These are phyloP conservation scores for Cordyceps tenuipes DNA, from an alignment of 2,329 filamentous ascomycete species.

Conservation along the genomic window DNA sequence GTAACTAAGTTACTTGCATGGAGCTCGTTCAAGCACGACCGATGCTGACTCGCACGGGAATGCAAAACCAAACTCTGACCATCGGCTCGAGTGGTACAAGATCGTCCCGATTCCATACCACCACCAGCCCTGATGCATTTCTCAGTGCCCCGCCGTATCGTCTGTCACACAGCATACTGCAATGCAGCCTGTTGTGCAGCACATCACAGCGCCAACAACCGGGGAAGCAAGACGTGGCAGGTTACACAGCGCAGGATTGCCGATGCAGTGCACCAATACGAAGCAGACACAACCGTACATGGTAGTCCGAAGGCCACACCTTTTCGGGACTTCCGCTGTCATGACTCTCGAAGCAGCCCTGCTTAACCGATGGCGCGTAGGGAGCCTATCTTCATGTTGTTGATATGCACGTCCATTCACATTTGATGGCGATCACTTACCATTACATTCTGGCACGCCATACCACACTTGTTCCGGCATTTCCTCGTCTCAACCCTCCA, in stretches of 20 bases:
- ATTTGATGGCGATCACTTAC: slow-evolving; percentile 2
- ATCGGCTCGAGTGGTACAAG: neutral
- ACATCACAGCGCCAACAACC: too few species aligned
- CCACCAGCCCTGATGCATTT: neutral
- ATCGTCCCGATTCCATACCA: neutral
- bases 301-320: neutral
- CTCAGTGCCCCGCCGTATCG: neutral
- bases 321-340: neutral
- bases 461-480: neutral
- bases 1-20: neutral
- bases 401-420: neutral
- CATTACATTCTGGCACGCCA: neutral
- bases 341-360: neutral
- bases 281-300: neutral
- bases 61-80: neutral
- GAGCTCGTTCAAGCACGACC: neutral
- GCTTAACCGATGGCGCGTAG: neutral
- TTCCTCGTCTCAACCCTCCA: slow-evolving; percentile 7
- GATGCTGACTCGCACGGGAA: neutral
- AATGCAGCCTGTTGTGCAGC: too few species aligned
- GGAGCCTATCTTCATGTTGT: neutral
- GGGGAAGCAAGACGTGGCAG: neutral
- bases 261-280: neutral
- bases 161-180: neutral
- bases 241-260: neutral